Conservation (phyloP, 169 alveolate species). For the Ophryocystis elektroscirrha region DNA sequence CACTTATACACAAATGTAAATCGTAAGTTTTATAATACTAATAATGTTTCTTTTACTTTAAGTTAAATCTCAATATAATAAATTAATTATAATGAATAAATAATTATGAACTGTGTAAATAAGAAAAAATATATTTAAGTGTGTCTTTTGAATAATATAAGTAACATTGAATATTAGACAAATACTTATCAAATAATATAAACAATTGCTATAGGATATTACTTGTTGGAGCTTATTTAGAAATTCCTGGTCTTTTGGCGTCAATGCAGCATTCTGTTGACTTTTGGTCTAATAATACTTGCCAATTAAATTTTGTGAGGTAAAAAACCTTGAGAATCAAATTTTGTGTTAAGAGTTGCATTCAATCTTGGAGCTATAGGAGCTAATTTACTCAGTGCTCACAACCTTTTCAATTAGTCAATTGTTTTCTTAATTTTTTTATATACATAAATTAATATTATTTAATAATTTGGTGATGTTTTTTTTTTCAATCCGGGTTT, state of each 20-base stretch:
- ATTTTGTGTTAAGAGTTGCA: slow-evolving; percentile 4
- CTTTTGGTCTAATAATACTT: slow-evolving; percentile 5
- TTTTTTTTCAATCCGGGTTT: too few relatives aligned
- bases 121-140: not conserved
- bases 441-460: too few relatives aligned
- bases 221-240: slow-evolving; percentile 9
- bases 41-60: not conserved
- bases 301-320: slow-evolving; percentile 8
- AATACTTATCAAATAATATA: not conserved
- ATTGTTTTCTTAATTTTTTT: too few relatives aligned
- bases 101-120: too few relatives aligned
- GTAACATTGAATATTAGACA: not conserved
- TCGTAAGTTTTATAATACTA: not conserved
- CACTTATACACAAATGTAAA: slow-evolving; percentile 5
- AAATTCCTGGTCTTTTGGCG: slow-evolving; percentile 15
- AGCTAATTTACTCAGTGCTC: not conserved
- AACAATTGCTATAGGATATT: slow-evolving; percentile 1
- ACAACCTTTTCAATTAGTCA: too few relatives aligned
- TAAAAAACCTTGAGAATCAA: slow-evolving; percentile 10
- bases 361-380: not conserved
- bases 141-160: not conserved
- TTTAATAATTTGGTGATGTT: too few relatives aligned
- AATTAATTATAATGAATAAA: too few relatives aligned
- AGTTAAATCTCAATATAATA: too few relatives aligned
- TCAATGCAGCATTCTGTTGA: slow-evolving; percentile 14